Evolutionary conservation across 108 stramenopile species (phyloP), one percentile per base, ranked within the genome.

Genomic region (Skeletonema grethae): DNA sequence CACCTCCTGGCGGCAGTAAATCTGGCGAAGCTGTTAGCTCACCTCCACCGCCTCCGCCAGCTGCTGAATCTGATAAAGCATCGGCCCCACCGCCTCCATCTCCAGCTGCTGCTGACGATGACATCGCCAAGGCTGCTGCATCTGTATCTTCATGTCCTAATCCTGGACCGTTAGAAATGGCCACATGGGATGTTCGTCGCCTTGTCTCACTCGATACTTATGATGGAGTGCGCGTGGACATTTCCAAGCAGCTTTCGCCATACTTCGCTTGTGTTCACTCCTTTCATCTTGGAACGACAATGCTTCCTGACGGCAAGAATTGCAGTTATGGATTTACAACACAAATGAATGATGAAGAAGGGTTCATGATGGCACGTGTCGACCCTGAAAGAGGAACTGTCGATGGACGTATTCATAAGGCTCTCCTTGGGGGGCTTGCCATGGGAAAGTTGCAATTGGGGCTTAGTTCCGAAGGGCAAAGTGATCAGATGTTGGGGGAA

Each of bases 161-260:
- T 73, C 93, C 93, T 4, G 93, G 93, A 18, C 90, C 93, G 0
- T 86, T 83, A 75, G 93, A 94, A 83, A 71, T 77, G 28, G 88
- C 89, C 35, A 64, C 89, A 9, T 70, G 76, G 74, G 90, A 91
- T 60, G 73, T 73, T 29, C 88, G 88, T 69, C 89, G 90, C 0
- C 73, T 94, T 0, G 81, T 85, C 48, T 69, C 78, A 43, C 78
- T 94, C 24, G 90, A 95, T 76, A 92, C 90, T 4, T 87, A 80
- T 59, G 90, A 92, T 67, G 94, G 91, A 8, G 85, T 88, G 61
- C 88, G 90, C 22, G 83, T 86, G 28, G 90, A 95, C 69, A 88
- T 95, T 58, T 87, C 83, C 73, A 95, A 95, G 65, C 94, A 95
- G 67, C 57, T 93, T 35, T 85, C 80, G 20, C 94, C 94, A 25